Base-by-base conservation (phyloP, 106 monocot genomes). In the Dactylorhiza incarnata region DNA sequence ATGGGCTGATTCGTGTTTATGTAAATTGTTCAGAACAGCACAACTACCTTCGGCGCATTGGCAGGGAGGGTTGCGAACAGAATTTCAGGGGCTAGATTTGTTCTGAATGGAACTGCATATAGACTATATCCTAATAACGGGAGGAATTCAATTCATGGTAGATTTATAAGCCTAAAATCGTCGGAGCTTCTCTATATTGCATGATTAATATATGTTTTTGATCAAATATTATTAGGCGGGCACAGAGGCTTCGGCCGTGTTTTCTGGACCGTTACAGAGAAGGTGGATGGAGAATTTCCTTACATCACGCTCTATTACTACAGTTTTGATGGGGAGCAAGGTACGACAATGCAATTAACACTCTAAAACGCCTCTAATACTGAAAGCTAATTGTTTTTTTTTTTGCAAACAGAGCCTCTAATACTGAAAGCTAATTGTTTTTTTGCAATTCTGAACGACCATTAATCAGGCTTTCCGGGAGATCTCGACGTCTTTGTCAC, bases 401-500 rank as follows among this genome's bases (percentile, higher is more conserved):
- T n/a, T n/a, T n/a, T n/a, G n/a, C n/a, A n/a, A n/a, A n/a, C n/a
- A n/a, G n/a, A n/a, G n/a, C n/a, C n/a, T n/a, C n/a, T n/a, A n/a
- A n/a, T n/a, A n/a, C n/a, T n/a, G n/a, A n/a, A n/a, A n/a, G n/a
- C n/a, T n/a, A n/a, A n/a, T n/a, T n/a, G n/a, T n/a, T n/a, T n/a
- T n/a, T n/a, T n/a, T 29, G 29, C 29, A 29, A 29, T 29, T 29
- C 29, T 29, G 29, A 29, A 29, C 29, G 1, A 29, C 2, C 2
- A 29, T 46, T 46, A 8, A 49, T 24, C 68, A 95, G 95, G 95
- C 37, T 96, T 91, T 50, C 96, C 96, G 2, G 96, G 96, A 25
- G 90, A 79, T 17, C 82, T 96, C 9, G 91, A 96, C 74, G 93
- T 96, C 67, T 84, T 43, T 12, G 90, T 96, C 15, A 96, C 96